A percentile compares a stretch with the other conserved stretches of the same genome.
These are phyloP conservation scores for Plasmodium sp. DNA, from an alignment of 169 alveolate species.

Conservation along the genomic window DNA sequence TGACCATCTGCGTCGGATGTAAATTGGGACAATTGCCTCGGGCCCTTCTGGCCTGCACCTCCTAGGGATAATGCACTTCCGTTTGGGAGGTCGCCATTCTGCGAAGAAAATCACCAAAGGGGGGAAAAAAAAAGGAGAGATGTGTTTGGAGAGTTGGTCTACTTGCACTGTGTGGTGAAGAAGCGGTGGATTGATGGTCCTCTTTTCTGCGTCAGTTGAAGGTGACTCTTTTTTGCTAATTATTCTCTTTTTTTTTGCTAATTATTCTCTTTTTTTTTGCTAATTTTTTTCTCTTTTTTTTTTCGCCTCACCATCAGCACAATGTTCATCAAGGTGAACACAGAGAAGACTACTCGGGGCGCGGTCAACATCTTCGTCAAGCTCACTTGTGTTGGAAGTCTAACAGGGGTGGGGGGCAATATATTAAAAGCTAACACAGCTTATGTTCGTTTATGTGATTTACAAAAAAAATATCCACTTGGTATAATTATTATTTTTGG, in stretches of 20 bases:
- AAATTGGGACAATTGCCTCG: neutral
- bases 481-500: neutral
- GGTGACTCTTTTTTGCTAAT: neutral
- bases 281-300: too few relatives aligned
- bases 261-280: too few relatives aligned
- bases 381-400: neutral
- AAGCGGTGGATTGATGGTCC: neutral
- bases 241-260: too few relatives aligned
- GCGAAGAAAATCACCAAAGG: neutral
- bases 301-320: neutral
- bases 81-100: neutral
- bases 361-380: neutral
- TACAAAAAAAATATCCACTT: neutral
- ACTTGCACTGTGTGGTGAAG: neutral
- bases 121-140: neutral
- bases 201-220: neutral
- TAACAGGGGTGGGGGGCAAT: neutral
- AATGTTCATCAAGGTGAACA: neutral
- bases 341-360: neutral
- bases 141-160: neutral
- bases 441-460: neutral
- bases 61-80: neutral
- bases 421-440: neutral
- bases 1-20: neutral
- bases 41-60: neutral